Base-by-base conservation (phyloP, 1,284 basidiomycete genomes). In the Leccinum griseonigrum region DNA sequence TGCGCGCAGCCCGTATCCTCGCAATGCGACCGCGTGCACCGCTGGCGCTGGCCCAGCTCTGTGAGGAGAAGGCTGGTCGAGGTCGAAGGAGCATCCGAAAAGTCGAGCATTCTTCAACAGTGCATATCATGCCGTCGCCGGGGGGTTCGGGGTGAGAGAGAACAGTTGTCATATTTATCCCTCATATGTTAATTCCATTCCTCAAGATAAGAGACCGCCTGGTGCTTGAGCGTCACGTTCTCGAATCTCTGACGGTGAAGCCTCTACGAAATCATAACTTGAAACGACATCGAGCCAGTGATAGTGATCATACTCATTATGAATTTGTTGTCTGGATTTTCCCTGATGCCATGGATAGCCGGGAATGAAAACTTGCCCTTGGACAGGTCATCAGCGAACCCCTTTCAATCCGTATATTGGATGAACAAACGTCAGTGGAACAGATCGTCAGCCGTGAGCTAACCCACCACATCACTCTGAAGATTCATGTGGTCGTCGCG, bases 11-110 rank as follows among this genome's bases (percentile, higher is more conserved):
- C 31, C 86, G 95, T 55, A 92, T 96, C 60, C 79, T 96, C 34
- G 83, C 87, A 3, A 78, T 82, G 66, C 87, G 92, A 10, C 93
- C 92, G 58, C 86, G 92, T 55, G 92, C 93, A 1, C 85, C 92
- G 29, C 75, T 90, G 13, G 91, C 92, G 3, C 80, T 95, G 22
- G 87, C 92, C 3, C 89, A 94, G 67, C 82, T 96, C 13, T 95
- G 94, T 70, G 91, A 91, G 70, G 91, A 92, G 70, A 85, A 90
- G 31, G 81, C 83, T 62, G 83, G 2, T 22, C 97, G 97, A 70
- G 97, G 97, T 78, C 97, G 97, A 64, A 99, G 99, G 78, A 97
- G 97, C 79, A 98, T 98, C 64, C 84, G 95, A 60, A 97, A 92
- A 79, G 96, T 98, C 28, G 92, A 95, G 57, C 79, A 81, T 55